Evolutionary conservation across 1,284 basidiomycete species (phyloP), one percentile per base, ranked within the genome.

Genomic region (Rhodotorula glutinis): DNA sequence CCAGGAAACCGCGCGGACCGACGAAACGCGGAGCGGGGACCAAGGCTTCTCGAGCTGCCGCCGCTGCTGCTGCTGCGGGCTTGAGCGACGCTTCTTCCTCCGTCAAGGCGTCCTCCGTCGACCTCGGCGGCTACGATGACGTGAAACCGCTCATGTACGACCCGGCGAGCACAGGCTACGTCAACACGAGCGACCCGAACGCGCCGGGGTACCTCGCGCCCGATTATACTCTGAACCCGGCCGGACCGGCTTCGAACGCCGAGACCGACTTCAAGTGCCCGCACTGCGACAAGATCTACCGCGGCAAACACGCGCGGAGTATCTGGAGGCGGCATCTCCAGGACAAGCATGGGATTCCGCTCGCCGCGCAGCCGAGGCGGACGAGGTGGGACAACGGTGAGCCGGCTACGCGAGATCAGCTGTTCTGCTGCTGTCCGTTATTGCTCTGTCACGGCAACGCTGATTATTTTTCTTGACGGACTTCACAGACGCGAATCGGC

Each of bases 271-370:
- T 80, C 70, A 75, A 77, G 27, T 81, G 80, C 65, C 78, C 79
- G 27, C 77, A 80, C 62, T 81, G 80, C 74, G 79, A 80, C 67
- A 81, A 81, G 71, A 72, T 76, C 21, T 84, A 84, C 71, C 79
- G 78, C 53, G 83, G 83, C 21, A 81, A 82, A 71, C 83, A 84
- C 64, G 82, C 82, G 0, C 76, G 83, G 58, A 82, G 81, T 73
- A 83, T 84, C 63, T 83, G 83, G 77, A 78, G 83, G 54, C 51
- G 83, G 53, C 83, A 84, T 74, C 74, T 84, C 58, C 81, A 82
- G 74, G 83, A 84, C 74, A 84, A 84, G 74, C 83, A 84, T 74
- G 80, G 79, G 38, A 82, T 84, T 41, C 82, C 82, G 2, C 72
- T 84, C 54, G 78, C 77, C 40, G 75, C 79, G 9, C 83, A 84